Conservation (phyloP, 2,329 filamentous ascomycete genomes). For the Botrytis elliptica region DNA sequence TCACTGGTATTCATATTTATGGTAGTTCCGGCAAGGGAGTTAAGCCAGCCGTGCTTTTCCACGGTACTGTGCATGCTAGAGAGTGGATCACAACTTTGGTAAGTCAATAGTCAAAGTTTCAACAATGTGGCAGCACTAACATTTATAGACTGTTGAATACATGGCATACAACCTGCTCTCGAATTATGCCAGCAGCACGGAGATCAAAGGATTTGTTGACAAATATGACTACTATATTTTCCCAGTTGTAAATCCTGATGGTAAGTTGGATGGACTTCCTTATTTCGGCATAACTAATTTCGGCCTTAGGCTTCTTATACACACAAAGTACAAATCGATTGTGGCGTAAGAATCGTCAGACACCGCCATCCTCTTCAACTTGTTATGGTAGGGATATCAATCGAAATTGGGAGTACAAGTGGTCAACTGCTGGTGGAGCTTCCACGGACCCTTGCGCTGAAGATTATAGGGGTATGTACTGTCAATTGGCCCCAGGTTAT, state of each 20-base stretch:
- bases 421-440: conserved; percentile 48
- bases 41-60: conserved; percentile 55
- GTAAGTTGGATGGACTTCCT: conserved; percentile 37
- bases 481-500: background rate
- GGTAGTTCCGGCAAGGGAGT: conserved; percentile 45
- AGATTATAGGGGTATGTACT: conserved; percentile 44
- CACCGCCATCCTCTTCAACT: conserved; percentile 39
- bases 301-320: conserved; percentile 53
- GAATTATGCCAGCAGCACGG: conserved; percentile 44
- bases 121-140: background rate
- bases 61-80: conserved; percentile 58
- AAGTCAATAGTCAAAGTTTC: background rate
- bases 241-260: conserved; percentile 61
- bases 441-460: conserved; percentile 53
- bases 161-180: conserved; percentile 50
- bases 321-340: conserved; percentile 56
- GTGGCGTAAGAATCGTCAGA: conserved; percentile 61
- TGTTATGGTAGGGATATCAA: conserved; percentile 56
- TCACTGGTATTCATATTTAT: conserved; percentile 53
- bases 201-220: conserved; percentile 50
- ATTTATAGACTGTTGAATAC: conserved; percentile 48
- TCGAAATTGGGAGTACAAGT: conserved; percentile 56
- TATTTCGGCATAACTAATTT: background rate
- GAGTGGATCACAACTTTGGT: conserved; percentile 58
- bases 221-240: conserved; percentile 66